phyloP scores from a whole-genome alignment of 2,329 filamentous ascomycete species.

The Penicillium palitans region DNA sequence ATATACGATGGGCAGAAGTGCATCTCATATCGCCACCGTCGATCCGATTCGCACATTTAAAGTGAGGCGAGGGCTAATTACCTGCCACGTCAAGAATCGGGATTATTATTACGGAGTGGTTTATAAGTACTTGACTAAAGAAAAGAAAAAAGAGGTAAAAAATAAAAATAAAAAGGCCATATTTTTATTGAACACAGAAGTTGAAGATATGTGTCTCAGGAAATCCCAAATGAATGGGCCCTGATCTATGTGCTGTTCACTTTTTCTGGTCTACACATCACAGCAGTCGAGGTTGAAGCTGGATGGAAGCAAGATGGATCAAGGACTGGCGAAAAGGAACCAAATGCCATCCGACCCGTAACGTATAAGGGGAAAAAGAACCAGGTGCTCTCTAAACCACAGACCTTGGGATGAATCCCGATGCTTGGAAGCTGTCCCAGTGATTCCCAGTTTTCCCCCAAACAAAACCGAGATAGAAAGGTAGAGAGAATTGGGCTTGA shows the following conservation, averaged over 20 bases:
- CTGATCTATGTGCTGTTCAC: constrained; percentile 28
- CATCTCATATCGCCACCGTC: constrained; percentile 1
- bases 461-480: constrained; percentile 11
- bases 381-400: constrained; percentile 3
- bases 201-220: constrained; percentile 23
- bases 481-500: constrained; percentile 1
- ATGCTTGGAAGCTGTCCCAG: constrained; percentile 10
- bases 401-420: constrained; percentile 13
- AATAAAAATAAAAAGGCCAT: constrained; percentile 11
- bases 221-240: constrained; percentile 13
- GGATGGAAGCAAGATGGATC: constrained; percentile 20
- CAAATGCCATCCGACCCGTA: constrained; percentile 32
- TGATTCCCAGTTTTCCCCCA: not conserved
- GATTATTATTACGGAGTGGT: too few relatives aligned
- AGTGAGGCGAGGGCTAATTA: constrained; percentile 6
- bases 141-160: not conserved
- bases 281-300: constrained; percentile 21
- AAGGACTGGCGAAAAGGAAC: constrained; percentile 33
- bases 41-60: constrained; percentile 2
- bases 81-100: not conserved
- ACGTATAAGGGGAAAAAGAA: constrained; percentile 16
- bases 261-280: constrained; percentile 28
- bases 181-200: constrained; percentile 21
- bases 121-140: not conserved
- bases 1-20: constrained; percentile 5